A percentile compares a stretch with the other conserved stretches of the same genome.
These are phyloP conservation scores for Dioscorea dumetorum DNA, from an alignment of 106 monocot genomes.

Conservation along the genomic window DNA sequence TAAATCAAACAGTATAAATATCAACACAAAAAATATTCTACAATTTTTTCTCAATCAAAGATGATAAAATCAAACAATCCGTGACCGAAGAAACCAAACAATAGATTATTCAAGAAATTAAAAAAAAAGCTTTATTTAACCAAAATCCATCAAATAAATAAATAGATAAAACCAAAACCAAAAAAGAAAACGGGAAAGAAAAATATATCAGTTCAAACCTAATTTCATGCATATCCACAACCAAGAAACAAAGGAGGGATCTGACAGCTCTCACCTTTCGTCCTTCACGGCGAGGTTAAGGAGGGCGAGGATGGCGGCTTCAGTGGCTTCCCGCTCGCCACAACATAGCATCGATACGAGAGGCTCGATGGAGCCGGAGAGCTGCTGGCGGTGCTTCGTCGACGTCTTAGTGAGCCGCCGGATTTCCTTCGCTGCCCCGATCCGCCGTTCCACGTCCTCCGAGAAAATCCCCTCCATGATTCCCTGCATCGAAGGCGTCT, in stretches of 20 bases:
- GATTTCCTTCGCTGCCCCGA: constrained; percentile 19
- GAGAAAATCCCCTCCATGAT: constrained; percentile 8
- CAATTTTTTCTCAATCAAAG: too few relatives aligned
- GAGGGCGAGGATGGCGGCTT: constrained; percentile 69
- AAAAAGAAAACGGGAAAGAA: background rate
- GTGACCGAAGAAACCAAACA: too few relatives aligned
- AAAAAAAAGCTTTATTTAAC: too few relatives aligned
- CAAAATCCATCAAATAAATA: too few relatives aligned
- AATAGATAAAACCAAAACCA: background rate
- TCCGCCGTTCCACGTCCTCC: background rate
- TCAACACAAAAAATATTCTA: too few relatives aligned
- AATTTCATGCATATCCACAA: too few relatives aligned
- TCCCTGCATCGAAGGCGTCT: background rate
- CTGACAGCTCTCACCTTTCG: constrained; percentile 32
- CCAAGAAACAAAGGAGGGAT: too few relatives aligned
- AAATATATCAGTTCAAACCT: too few relatives aligned
- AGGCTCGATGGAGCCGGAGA: constrained; percentile 23
- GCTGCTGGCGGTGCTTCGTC: constrained; percentile 18
- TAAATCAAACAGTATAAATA: too few relatives aligned
- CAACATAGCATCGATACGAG: constrained; percentile 52
- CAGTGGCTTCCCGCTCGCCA: constrained; percentile 15
- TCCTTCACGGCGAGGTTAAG: constrained; percentile 87
- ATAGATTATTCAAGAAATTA: too few relatives aligned
- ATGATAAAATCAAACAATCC: too few relatives aligned
- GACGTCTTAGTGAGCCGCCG: constrained; percentile 29